Conservation (phyloP, 768 basidiomycete species). For the Cyclocybe aegerita region DNA sequence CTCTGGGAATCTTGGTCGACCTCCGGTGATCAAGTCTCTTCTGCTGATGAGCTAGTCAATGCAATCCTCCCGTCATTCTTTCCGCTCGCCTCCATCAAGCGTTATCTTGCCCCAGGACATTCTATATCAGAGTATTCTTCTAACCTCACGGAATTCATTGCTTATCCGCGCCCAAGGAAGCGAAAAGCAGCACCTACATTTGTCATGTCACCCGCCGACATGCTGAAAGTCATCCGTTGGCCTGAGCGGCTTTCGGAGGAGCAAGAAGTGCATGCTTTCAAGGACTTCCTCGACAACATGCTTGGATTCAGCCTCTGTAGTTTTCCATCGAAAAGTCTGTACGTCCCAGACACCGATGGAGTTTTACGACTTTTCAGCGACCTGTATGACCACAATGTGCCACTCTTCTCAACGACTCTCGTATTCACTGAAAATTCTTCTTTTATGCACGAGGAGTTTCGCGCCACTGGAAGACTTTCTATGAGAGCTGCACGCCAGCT, state of each 20-base stretch:
- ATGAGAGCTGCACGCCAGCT: not conserved
- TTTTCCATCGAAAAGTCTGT: not conserved
- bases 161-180: not conserved
- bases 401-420: constrained; percentile 5
- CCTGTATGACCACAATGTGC: constrained; percentile 9
- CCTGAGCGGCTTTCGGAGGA: not conserved
- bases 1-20: constrained; percentile 7
- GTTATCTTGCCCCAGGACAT: constrained; percentile 1
- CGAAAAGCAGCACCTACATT: too few species aligned
- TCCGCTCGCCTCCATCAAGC: not conserved
- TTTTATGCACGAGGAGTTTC: constrained; percentile 6
- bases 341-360: constrained; percentile 8
- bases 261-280: not conserved
- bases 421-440: not conserved
- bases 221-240: not conserved
- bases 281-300: not conserved
- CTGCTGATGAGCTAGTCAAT: not conserved
- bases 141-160: not conserved
- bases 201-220: not conserved
- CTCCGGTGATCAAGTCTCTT: not conserved
- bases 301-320: not conserved
- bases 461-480: not conserved
- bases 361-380: constrained; percentile 1
- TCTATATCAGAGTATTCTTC: not conserved
- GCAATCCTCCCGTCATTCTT: constrained; percentile 5